A percentile compares a stretch with the other conserved stretches of the same genome.
Conservation (phyloP, 805 yeast species). For the Metschnikowia anglica region DNA sequence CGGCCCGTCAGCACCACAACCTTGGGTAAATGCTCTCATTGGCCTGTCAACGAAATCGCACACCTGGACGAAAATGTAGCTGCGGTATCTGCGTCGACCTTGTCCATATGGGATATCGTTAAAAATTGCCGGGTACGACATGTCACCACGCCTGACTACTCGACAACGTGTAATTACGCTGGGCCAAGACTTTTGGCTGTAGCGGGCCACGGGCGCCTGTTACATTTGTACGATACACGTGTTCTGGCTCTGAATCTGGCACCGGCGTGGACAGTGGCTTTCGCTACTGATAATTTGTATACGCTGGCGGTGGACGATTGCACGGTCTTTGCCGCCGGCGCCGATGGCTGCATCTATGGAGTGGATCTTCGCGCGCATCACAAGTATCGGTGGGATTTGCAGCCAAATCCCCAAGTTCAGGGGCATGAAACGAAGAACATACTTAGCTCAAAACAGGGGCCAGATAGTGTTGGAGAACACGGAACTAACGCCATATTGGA, state of each 20-base stretch:
- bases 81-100: conserved; percentile 14
- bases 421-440: not conserved
- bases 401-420: conserved; percentile 1
- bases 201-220: conserved; percentile 19
- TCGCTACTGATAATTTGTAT: conserved; percentile 19
- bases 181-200: conserved; percentile 16
- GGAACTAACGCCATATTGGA: conserved; percentile 10
- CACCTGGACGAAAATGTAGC: conserved; percentile 8
- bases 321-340: conserved; percentile 17
- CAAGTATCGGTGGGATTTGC: conserved; percentile 9
- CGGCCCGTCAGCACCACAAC: conserved; percentile 6
- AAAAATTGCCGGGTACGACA: conserved; percentile 11
- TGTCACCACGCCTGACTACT: conserved; percentile 13
- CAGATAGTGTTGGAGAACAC: not conserved
- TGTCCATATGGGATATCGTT: conserved; percentile 20
- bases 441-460: not conserved
- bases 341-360: conserved; percentile 19
- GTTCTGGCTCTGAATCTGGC: not conserved
- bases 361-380: conserved; percentile 19
- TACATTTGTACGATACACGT: conserved; percentile 19
- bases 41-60: conserved; percentile 16
- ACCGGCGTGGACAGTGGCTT: conserved; percentile 14
- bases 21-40: conserved; percentile 21
- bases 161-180: conserved; percentile 13
- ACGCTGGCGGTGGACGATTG: conserved; percentile 15